A percentile compares a stretch with the other conserved stretches of the same genome.
Evolutionary conservation across 2,329 filamentous ascomycete species (phyloP).

Genomic region (Pseudocercospora vitis): DNA sequence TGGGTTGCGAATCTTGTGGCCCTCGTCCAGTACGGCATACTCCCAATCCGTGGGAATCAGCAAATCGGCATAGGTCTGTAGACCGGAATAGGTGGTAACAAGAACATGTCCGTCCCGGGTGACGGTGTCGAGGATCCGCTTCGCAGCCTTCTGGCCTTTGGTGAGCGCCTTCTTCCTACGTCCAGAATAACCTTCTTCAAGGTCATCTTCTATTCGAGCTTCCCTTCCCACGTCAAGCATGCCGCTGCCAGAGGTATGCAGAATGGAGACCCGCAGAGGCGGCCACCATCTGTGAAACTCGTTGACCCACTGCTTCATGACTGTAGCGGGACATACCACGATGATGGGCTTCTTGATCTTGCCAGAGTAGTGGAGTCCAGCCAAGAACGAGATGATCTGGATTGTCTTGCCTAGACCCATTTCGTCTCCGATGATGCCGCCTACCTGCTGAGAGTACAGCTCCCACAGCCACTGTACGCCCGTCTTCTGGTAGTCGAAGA

Average conservation of each 20-base stretch:
- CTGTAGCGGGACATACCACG: slow-evolving; percentile 88
- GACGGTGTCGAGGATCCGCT: slow-evolving; percentile 78
- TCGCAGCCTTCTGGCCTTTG: slow-evolving; percentile 68
- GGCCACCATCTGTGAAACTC: slow-evolving; percentile 99
- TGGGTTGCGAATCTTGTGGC: slow-evolving; percentile 96
- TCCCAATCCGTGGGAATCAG: slow-evolving; percentile 85
- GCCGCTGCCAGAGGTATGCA: slow-evolving; percentile 93
- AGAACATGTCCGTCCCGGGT: slow-evolving; percentile 84
- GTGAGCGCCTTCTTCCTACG: slow-evolving; percentile 38
- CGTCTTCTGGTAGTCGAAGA: slow-evolving; percentile 97
- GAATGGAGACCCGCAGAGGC: slow-evolving; percentile 89
- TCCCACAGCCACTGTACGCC: slow-evolving; percentile 96
- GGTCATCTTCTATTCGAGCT: slow-evolving; percentile 60
- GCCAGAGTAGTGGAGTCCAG: slow-evolving; percentile 87
- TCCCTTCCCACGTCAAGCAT: slow-evolving; percentile 78
- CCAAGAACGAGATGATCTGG: slow-evolving; percentile 77
- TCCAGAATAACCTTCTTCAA: slow-evolving; percentile 54
- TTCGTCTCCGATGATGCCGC: slow-evolving; percentile 93
- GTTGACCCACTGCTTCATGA: slow-evolving; percentile 96
- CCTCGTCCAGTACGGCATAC: slow-evolving; percentile 92
- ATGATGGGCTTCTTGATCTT: slow-evolving; percentile 82
- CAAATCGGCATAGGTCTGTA: slow-evolving; percentile 87
- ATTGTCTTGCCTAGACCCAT: slow-evolving; percentile 99
- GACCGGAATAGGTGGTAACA: slow-evolving; percentile 90
- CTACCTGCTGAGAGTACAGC: slow-evolving; percentile 82